These are phyloP conservation scores for Fraxinus excelsior DNA, from an alignment of 257 asterid genomes.

Conservation along the genomic window DNA sequence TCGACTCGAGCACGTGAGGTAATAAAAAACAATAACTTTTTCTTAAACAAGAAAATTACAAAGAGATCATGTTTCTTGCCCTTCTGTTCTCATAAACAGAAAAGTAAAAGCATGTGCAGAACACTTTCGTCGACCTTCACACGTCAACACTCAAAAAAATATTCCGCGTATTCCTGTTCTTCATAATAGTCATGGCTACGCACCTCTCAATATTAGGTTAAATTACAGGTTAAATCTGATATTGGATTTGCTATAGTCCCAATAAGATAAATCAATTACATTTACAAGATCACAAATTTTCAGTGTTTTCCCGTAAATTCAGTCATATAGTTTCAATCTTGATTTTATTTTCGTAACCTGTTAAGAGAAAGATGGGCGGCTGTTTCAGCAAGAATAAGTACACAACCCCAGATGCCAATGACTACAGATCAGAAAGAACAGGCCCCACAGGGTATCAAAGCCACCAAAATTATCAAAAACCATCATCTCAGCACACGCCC, in stretches of 20 bases:
- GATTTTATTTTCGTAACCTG: constrained; percentile 13
- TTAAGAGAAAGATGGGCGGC: constrained; percentile 47
- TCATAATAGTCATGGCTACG: not conserved
- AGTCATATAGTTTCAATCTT: constrained; percentile 14
- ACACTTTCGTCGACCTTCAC: not conserved
- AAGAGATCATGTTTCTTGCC: too few species aligned
- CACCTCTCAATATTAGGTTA: not conserved
- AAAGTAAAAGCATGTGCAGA: not conserved
- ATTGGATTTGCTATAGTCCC: not conserved
- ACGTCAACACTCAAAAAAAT: not conserved
- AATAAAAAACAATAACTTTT: too few species aligned
- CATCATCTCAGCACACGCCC: constrained; percentile 30
- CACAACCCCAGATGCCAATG: constrained; percentile 34
- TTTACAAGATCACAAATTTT: constrained; percentile 5
- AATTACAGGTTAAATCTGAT: not conserved
- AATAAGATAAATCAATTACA: not conserved
- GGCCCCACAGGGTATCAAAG: constrained; percentile 31
- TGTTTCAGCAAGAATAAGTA: constrained; percentile 61
- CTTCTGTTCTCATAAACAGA: not conserved
- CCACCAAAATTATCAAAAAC: constrained; percentile 46
- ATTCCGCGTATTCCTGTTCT: not conserved
- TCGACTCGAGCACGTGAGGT: too few species aligned
- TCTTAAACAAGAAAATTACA: not conserved
- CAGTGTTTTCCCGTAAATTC: not conserved
- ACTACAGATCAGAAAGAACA: constrained; percentile 40